These are phyloP conservation scores for Heracleum sosnowskyi DNA, from an alignment of 129 eudicot species.

Conservation along the genomic window DNA sequence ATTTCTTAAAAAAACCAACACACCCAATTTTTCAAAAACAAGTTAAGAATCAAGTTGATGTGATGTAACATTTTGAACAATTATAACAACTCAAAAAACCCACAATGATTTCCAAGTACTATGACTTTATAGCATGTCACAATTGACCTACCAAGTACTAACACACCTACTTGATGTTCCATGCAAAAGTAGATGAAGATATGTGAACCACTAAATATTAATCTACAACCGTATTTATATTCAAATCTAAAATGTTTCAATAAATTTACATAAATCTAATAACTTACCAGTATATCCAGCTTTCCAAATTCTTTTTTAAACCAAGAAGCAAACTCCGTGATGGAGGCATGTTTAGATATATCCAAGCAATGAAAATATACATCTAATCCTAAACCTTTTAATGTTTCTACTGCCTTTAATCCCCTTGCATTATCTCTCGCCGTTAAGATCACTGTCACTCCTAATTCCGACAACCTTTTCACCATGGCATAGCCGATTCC, in stretches of 20 bases:
- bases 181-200: neutral
- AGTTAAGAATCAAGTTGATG: neutral
- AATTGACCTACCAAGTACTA: neutral
- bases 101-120: neutral
- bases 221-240: too few relatives aligned
- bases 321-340: constrained; percentile 43
- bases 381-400: constrained; percentile 34
- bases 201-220: neutral
- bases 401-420: constrained; percentile 38
- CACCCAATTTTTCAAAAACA: too few relatives aligned
- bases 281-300: constrained; percentile 73
- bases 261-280: neutral
- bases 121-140: neutral
- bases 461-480: constrained; percentile 56
- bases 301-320: constrained; percentile 35
- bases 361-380: constrained; percentile 55
- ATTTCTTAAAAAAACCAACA: too few relatives aligned
- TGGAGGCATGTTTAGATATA: constrained; percentile 47
- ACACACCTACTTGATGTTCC: neutral
- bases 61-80: neutral
- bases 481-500: constrained; percentile 78
- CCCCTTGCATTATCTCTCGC: constrained; percentile 55
- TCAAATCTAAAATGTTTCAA: neutral
- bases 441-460: constrained; percentile 62
- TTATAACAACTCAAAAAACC: neutral